These are phyloP conservation scores for Dactylonectria estremocensis DNA, from an alignment of 2,329 filamentous ascomycete species.

Conservation along the genomic window DNA sequence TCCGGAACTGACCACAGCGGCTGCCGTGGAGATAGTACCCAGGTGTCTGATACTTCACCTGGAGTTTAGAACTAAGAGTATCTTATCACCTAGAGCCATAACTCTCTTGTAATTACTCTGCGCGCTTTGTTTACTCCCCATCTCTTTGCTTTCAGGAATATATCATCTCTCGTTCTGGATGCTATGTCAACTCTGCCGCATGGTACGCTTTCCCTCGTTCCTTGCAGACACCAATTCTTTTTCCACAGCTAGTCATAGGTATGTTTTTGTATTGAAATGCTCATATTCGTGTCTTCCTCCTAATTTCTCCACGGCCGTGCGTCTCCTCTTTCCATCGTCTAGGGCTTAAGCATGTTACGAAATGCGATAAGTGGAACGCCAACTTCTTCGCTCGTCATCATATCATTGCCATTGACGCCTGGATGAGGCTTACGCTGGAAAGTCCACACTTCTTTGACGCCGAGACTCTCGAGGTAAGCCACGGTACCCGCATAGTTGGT, in stretches of 20 bases:
- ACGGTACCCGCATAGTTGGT: slow-evolving; percentile 83
- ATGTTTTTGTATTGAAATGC: background rate
- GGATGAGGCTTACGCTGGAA: slow-evolving; percentile 58
- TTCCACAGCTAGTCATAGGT: slow-evolving; percentile 2
- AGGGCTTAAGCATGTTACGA: slow-evolving; percentile 48
- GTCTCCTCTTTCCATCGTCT: slow-evolving; percentile 4
- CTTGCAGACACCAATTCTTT: background rate
- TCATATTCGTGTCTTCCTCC: background rate
- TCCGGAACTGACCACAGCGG: background rate
- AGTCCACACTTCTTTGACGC: slow-evolving; percentile 75
- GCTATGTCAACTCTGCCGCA: slow-evolving; percentile 34
- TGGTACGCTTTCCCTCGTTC: slow-evolving; percentile 43
- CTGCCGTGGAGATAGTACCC: no score
- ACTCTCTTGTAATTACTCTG: slow-evolving; percentile 27
- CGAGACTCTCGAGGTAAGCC: slow-evolving; percentile 77
- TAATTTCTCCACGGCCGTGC: background rate
- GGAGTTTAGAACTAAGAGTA: slow-evolving; percentile 14
- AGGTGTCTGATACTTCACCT: background rate
- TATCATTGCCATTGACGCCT: slow-evolving; percentile 47
- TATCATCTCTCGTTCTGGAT: slow-evolving; percentile 31
- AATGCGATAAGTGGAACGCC: slow-evolving; percentile 61
- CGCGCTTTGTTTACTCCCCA: slow-evolving; percentile 26
- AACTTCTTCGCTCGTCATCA: slow-evolving; percentile 59
- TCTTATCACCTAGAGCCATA: slow-evolving; percentile 16
- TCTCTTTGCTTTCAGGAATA: slow-evolving; percentile 18